Evolutionary conservation across 805 yeast genomes (phyloP).

Genomic region (Kodamaea sagamina): DNA sequence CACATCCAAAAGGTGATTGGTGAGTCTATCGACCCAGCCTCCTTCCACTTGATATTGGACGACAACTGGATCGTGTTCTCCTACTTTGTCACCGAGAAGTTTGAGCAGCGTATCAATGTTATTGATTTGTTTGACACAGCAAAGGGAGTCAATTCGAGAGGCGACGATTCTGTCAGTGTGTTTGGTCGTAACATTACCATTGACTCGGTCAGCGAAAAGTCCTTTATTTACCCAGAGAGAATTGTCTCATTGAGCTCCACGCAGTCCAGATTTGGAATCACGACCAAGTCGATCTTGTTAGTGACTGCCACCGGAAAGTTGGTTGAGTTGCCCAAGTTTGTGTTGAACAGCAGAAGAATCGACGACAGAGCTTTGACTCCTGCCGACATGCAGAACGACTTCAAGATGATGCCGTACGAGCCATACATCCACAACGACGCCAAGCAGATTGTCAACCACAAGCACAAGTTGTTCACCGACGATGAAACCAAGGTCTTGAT

Average conservation of each 20-base stretch:
- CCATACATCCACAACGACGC: constrained; percentile 52
- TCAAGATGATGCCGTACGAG: constrained; percentile 62
- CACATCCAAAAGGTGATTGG: constrained; percentile 22
- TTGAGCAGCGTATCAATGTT: constrained; percentile 60
- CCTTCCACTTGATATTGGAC: constrained; percentile 60
- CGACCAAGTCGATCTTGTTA: constrained; percentile 64
- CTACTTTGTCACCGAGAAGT: constrained; percentile 53
- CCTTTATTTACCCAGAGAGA: constrained; percentile 64
- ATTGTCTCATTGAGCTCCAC: constrained; percentile 53
- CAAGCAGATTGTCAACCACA: constrained; percentile 39
- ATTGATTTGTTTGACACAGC: constrained; percentile 77
- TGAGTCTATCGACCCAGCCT: constrained; percentile 36
- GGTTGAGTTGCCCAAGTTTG: constrained; percentile 65
- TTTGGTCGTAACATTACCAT: constrained; percentile 40
- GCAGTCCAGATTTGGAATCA: constrained; percentile 45
- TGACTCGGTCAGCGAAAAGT: constrained; percentile 49
- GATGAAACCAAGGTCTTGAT: constrained; percentile 26
- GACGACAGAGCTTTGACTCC: constrained; percentile 52
- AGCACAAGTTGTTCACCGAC: constrained; percentile 28
- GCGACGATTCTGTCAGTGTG: constrained; percentile 25
- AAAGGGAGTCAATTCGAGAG: constrained; percentile 45
- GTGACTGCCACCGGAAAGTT: constrained; percentile 63
- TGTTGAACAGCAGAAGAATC: constrained; percentile 70
- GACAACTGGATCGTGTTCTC: constrained; percentile 84
- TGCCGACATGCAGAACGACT: constrained; percentile 56